Base-by-base conservation (phyloP, 371 early-diverging fungal species). In the Rhizopus delemar region DNA sequence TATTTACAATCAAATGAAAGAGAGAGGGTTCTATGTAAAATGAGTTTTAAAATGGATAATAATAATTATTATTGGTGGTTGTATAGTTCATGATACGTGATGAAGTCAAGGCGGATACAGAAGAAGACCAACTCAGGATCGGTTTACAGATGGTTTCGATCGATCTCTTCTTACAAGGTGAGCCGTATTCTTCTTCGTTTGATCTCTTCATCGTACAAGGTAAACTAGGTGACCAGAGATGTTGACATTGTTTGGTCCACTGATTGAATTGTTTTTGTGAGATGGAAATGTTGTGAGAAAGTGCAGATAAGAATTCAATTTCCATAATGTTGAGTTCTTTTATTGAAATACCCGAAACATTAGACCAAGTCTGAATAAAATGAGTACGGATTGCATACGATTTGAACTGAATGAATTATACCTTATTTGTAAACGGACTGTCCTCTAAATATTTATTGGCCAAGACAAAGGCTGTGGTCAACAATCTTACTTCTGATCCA, bases 311-410 rank as follows among this genome's bases (percentile, higher is more conserved):
- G 56, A 89, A 90, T 65, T 90, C 90, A 51, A 82, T 77, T 71
- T 90, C 90, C 88, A 90, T 90, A 11, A 83, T 85, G 52, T 85
- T 83, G 33, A 90, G 68, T 67, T 90, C 87, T 48, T 59, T 52
- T 32, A 88, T 73, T 3, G 86, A 81, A 62, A 90, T 72, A 49
- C 78, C 80, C n/a, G 85, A 85, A 22, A 90, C 85, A 57, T 86
- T 82, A 16, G 87, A 80, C 91, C 91, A 91, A 3, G 90, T 84
- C 74, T 87, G 22, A 22, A 22, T 22, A 22, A 22, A 22, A 22
- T 22, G 22, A 22, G 22, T n/a, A n/a, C n/a, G n/a, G n/a, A n/a
- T n/a, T n/a, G n/a, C n/a, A n/a, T n/a, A n/a, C n/a, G n/a, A n/a
- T n/a, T n/a, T n/a, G 22, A 22, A 22, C 22, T 22, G 22, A 22